Evolutionary conservation across 2,329 filamentous ascomycete genomes (phyloP).

Genomic region (Diaporthe sp.): DNA sequence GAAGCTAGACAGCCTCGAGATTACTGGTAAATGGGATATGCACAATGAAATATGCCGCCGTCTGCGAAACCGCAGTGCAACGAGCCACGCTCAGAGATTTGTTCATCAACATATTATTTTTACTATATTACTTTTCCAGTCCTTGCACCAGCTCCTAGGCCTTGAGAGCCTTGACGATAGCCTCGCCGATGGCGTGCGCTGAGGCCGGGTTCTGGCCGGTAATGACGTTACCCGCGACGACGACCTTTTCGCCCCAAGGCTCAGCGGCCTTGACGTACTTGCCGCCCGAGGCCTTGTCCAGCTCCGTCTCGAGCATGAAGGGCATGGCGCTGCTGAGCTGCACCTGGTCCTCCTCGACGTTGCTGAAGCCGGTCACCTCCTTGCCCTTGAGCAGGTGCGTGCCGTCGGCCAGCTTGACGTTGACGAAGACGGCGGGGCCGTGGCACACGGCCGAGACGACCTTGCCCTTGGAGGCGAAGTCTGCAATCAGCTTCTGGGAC

Average conservation of each 20-base stretch:
- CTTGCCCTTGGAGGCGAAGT: constrained; percentile 74
- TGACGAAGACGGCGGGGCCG: constrained; percentile 73
- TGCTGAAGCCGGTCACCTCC: constrained; percentile 72
- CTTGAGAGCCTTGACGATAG: constrained; percentile 61
- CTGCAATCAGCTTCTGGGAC: constrained; percentile 72
- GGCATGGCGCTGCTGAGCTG: constrained; percentile 61
- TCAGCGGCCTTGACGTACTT: constrained; percentile 69
- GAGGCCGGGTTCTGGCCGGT: constrained; percentile 72
- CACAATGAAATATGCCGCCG: background rate
- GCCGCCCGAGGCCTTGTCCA: constrained; percentile 64
- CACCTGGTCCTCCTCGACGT: constrained; percentile 66
- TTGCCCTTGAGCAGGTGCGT: constrained; percentile 68
- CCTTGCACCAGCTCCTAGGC: background rate
- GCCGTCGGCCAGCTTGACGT: constrained; percentile 67
- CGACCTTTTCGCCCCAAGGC: constrained; percentile 64
- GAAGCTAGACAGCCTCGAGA: background rate
- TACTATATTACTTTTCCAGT: background rate
- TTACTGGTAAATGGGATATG: background rate
- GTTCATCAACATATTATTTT: background rate
- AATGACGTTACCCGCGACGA: constrained; percentile 66
- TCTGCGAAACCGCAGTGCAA: background rate
- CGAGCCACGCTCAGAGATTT: background rate
- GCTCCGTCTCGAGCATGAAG: constrained; percentile 72
- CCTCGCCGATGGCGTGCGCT: constrained; percentile 65
- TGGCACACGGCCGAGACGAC: constrained; percentile 78